Percentiles rank a stretch among this genome's conserved stretches.
phyloP scores from a whole-genome alignment of 2,329 filamentous ascomycete genomes.

The Ceratocystis papillata region DNA sequence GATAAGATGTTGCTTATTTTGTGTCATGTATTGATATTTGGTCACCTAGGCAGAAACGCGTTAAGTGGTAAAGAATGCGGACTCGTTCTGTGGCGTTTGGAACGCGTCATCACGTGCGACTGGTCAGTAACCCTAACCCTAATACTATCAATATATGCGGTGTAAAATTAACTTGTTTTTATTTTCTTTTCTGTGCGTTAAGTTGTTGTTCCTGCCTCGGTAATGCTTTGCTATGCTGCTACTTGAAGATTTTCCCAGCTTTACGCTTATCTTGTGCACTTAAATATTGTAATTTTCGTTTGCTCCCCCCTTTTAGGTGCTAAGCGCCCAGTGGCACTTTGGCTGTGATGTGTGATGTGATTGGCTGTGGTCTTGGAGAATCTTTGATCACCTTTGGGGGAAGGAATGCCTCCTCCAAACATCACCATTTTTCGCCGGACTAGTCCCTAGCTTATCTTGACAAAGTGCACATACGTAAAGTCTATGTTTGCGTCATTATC shows the following conservation, averaged over 20 bases:
- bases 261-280: not conserved
- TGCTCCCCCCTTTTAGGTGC: no score
- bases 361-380: not conserved
- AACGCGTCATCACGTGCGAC: not conserved
- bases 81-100: not conserved
- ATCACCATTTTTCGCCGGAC: not conserved
- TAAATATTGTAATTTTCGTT: not conserved
- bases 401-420: not conserved
- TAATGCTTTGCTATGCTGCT: not conserved
- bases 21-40: not conserved
- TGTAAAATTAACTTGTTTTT: no score
- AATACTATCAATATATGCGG: rapidly evolving
- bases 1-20: not conserved
- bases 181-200: no score
- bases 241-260: not conserved
- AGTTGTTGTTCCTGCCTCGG: not conserved
- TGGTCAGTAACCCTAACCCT: not conserved
- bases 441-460: not conserved
- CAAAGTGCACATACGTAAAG: not conserved
- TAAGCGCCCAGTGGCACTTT: conserved; percentile 12
- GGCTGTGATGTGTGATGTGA: not conserved
- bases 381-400: not conserved
- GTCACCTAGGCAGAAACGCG: not conserved
- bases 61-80: not conserved
- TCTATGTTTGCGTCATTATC: not conserved